These are phyloP conservation scores for Yarrowia porcina DNA, from an alignment of 805 yeast species.

Conservation along the genomic window DNA sequence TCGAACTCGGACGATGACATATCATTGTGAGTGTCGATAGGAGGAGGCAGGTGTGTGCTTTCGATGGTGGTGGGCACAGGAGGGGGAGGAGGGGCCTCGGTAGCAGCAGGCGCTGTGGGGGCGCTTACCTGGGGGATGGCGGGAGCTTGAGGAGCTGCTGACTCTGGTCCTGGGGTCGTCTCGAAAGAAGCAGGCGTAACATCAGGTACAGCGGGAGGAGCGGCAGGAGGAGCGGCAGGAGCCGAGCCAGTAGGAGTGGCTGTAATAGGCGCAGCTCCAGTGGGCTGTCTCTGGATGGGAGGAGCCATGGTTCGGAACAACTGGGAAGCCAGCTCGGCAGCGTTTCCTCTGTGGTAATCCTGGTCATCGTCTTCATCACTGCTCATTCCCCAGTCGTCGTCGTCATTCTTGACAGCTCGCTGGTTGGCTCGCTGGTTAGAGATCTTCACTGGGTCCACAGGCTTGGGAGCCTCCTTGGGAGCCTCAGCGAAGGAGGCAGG, in stretches of 20 bases:
- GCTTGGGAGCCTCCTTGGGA: conserved; percentile 29
- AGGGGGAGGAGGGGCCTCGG: neutral
- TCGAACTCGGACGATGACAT: conserved; percentile 23
- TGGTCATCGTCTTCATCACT: conserved; percentile 38
- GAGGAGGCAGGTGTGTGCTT: conserved; percentile 4
- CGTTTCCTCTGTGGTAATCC: conserved; percentile 39
- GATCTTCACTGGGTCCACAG: conserved; percentile 31
- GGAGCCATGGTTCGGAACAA: conserved; percentile 45
- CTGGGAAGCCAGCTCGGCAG: conserved; percentile 44
- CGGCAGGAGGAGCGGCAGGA: conserved; percentile 17
- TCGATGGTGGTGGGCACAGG: neutral
- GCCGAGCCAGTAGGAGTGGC: conserved; percentile 14
- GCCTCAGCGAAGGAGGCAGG: conserved; percentile 27
- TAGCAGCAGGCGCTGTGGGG: neutral
- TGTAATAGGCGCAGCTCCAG: conserved; percentile 25
- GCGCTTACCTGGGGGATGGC: neutral
- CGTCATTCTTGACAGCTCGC: conserved; percentile 37
- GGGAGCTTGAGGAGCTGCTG: neutral
- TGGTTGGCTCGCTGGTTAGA: conserved; percentile 38
- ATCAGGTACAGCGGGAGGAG: neutral
- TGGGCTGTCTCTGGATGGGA: conserved; percentile 31
- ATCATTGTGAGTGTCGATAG: conserved; percentile 13
- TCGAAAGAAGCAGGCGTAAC: neutral
- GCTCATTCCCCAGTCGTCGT: conserved; percentile 38
- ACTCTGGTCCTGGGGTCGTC: neutral